Evolutionary conservation across 495 filamentous ascomycete genomes (phyloP).

Genomic region (Recurvomyces mirabilis): DNA sequence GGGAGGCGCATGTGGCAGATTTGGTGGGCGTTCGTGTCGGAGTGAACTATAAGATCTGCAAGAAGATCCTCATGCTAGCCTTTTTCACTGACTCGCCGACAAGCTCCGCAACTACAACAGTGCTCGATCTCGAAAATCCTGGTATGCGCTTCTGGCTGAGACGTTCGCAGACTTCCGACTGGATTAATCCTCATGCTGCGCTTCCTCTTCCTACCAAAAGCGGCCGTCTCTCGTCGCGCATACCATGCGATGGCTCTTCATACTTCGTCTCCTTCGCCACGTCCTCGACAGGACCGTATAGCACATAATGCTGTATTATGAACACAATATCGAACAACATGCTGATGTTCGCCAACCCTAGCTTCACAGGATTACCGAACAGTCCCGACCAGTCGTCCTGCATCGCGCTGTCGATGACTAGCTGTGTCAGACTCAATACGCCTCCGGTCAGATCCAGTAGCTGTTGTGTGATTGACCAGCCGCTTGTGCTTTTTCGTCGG

Average conservation of each 20-base stretch:
- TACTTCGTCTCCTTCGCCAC: no score
- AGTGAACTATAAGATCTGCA: no score
- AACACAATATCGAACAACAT: slow-evolving; percentile 83
- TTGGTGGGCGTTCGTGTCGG: no score
- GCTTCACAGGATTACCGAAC: slow-evolving; percentile 83
- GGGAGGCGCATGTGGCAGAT: no score
- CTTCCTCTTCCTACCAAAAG: no score
- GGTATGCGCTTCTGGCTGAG: no score
- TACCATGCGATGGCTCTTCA: neutral
- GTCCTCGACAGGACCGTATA: slow-evolving; percentile 40
- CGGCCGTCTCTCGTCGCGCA: slow-evolving; percentile 6
- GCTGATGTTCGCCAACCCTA: slow-evolving; percentile 69
- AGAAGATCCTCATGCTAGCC: no score
- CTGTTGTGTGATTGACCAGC: slow-evolving; percentile 80
- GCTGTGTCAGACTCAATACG: slow-evolving; percentile 68
- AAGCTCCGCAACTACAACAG: no score
- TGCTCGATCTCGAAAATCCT: no score
- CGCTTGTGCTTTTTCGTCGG: slow-evolving; percentile 65
- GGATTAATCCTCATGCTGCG: no score
- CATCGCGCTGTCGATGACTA: slow-evolving; percentile 72
- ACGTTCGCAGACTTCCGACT: no score
- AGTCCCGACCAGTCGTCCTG: slow-evolving; percentile 82
- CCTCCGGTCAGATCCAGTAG: slow-evolving; percentile 77
- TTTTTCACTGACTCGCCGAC: no score
- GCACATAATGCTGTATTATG: slow-evolving; percentile 72